A percentile compares a stretch with the other conserved stretches of the same genome.
These are phyloP conservation scores for Yarrowia phangngaensis DNA, from an alignment of 805 yeast species.

Conservation along the genomic window DNA sequence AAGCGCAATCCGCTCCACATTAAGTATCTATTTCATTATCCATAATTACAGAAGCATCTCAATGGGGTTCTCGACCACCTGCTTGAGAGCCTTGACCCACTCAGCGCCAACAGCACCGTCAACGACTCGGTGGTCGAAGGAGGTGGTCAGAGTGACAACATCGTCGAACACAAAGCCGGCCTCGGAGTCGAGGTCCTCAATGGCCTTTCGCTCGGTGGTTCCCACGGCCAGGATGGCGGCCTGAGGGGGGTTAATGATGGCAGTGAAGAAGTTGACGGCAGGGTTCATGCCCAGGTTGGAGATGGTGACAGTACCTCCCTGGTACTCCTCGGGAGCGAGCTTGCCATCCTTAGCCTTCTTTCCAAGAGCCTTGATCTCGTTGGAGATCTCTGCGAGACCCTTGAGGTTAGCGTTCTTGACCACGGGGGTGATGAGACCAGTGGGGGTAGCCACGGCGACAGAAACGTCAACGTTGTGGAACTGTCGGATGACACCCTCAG, in stretches of 20 bases:
- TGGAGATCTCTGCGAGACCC: slow-evolving; percentile 80
- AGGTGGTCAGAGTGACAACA: slow-evolving; percentile 86
- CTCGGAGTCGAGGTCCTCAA: slow-evolving; percentile 86
- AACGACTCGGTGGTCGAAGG: slow-evolving; percentile 95
- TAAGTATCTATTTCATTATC: neutral
- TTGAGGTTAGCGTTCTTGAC: slow-evolving; percentile 81
- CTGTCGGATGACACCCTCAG: slow-evolving; percentile 86
- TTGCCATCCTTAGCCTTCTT: slow-evolving; percentile 94
- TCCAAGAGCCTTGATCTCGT: slow-evolving; percentile 84
- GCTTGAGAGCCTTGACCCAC: slow-evolving; percentile 88
- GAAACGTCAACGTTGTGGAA: slow-evolving; percentile 91
- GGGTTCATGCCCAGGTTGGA: slow-evolving; percentile 98
- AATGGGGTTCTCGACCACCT: slow-evolving; percentile 90
- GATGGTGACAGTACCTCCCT: slow-evolving; percentile 98
- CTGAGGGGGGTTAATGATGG: slow-evolving; percentile 98
- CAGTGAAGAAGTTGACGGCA: slow-evolving; percentile 89
- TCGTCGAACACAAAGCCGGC: slow-evolving; percentile 91
- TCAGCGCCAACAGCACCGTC: slow-evolving; percentile 99
- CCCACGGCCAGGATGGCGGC: slow-evolving; percentile 91
- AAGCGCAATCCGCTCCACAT: too few relatives aligned
- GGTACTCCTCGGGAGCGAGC: slow-evolving; percentile 93
- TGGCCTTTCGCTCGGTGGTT: slow-evolving; percentile 85
- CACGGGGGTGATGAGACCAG: slow-evolving; percentile 95
- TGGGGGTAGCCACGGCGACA: slow-evolving; percentile 97
- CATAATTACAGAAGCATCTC: slow-evolving; percentile 68